Evolutionary conservation across 495 filamentous ascomycete species (phyloP).

Genomic region (Staphylotrichum tortipilum): DNA sequence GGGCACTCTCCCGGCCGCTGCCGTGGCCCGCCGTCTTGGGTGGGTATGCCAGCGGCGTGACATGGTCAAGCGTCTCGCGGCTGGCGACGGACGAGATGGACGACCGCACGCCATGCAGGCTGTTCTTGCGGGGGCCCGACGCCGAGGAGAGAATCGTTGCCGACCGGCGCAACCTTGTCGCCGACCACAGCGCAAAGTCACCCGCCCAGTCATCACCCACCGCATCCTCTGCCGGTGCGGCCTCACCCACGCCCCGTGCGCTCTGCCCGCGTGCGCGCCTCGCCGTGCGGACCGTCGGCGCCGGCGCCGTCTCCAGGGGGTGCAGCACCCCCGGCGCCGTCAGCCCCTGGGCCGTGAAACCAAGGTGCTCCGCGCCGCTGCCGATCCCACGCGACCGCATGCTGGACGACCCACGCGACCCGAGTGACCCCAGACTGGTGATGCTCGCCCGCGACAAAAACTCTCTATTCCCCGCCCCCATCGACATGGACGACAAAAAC

Average conservation of each 20-base stretch:
- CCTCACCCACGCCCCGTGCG: background rate
- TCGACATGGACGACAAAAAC: no score
- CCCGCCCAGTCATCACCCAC: slow-evolving; percentile 3
- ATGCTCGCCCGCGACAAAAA: background rate
- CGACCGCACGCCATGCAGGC: slow-evolving; percentile 22
- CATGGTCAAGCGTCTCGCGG: slow-evolving; percentile 9
- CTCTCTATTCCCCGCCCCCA: background rate
- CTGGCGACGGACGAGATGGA: slow-evolving; percentile 15
- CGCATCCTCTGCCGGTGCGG: background rate
- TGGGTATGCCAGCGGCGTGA: slow-evolving; percentile 13
- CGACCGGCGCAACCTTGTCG: slow-evolving; percentile 9
- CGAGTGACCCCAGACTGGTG: no score
- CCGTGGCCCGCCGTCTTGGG: background rate
- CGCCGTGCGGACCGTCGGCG: background rate
- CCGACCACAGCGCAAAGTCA: slow-evolving; percentile 10
- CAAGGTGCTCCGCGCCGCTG: no score
- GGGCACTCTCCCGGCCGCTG: no score
- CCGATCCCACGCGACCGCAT: no score
- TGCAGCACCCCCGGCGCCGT: background rate
- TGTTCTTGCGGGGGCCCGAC: slow-evolving; percentile 18
- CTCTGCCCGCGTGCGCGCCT: slow-evolving; percentile 12
- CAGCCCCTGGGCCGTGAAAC: background rate
- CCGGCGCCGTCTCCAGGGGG: slow-evolving; percentile 3
- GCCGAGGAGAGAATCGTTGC: background rate
- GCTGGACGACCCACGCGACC: no score